These are phyloP conservation scores for Fusarium chaquense DNA, from an alignment of 2,329 filamentous ascomycete genomes.

Conservation along the genomic window DNA sequence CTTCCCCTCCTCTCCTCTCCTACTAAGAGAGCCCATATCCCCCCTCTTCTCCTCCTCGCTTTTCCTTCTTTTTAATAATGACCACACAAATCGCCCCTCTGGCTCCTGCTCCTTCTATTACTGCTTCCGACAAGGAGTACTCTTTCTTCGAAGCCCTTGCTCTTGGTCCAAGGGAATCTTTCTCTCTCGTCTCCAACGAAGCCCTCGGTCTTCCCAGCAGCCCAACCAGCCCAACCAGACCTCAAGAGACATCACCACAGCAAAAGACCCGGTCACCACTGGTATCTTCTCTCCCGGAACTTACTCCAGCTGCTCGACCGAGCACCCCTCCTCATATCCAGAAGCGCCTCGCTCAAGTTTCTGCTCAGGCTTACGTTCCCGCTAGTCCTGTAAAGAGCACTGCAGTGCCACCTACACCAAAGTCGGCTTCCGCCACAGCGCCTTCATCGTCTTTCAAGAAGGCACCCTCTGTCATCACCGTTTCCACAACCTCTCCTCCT, in stretches of 20 bases:
- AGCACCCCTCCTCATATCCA: conserved; percentile 28
- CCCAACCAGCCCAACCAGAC: neutral
- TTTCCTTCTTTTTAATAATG: conserved; percentile 40
- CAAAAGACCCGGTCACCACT: neutral
- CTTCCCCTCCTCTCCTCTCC: conserved; percentile 7
- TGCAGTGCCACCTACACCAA: neutral
- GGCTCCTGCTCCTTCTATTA: conserved; percentile 27
- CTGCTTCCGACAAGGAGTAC: conserved; percentile 46
- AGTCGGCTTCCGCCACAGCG: neutral
- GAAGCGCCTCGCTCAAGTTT: conserved; percentile 1
- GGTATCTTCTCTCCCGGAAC: neutral
- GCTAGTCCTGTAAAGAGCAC: conserved; percentile 9
- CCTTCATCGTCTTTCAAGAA: neutral
- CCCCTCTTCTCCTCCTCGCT: neutral
- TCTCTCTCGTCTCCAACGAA: conserved; percentile 47
- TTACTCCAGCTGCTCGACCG: neutral
- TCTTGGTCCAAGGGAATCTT: conserved; percentile 45
- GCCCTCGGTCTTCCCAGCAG: conserved; percentile 43
- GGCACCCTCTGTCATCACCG: neutral
- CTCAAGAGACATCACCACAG: neutral
- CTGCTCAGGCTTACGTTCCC: conserved; percentile 12
- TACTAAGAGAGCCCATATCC: conserved; percentile 31
- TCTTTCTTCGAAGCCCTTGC: conserved; percentile 51
- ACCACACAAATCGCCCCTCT: conserved; percentile 39
- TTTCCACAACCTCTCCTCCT: neutral